Evolutionary conservation across 305 asterid genomes (phyloP).

Genomic region (Fraxinus greggii): DNA sequence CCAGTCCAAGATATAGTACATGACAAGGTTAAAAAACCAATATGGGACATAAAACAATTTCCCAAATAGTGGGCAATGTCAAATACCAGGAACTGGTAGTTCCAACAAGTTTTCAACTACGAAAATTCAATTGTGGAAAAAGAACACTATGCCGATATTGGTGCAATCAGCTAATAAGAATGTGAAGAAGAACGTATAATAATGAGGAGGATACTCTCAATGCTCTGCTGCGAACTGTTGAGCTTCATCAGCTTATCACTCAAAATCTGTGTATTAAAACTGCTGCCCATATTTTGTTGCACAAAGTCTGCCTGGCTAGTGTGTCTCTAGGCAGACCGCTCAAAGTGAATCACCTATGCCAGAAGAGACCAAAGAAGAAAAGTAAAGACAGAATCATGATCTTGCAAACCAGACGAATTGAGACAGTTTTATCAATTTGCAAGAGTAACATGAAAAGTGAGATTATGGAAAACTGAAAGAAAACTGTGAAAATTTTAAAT

Average conservation of each 20-base stretch:
- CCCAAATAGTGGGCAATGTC: neutral
- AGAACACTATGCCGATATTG: neutral
- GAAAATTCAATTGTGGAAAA: neutral
- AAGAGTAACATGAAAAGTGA: neutral
- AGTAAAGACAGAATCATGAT: neutral
- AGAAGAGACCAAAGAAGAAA: neutral
- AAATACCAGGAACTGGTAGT: neutral
- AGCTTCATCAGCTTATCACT: conserved; percentile 87
- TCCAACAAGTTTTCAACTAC: conserved; percentile 2
- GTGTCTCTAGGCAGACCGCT: conserved; percentile 30
- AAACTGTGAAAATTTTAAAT: neutral
- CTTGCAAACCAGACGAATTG: neutral
- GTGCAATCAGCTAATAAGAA: conserved; percentile 13
- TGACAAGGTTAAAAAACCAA: neutral
- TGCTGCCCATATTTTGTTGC: conserved; percentile 63
- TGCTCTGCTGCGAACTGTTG: conserved; percentile 90
- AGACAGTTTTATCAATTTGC: neutral
- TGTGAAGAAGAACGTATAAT: conserved; percentile 13
- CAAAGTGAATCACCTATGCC: neutral
- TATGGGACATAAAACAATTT: neutral
- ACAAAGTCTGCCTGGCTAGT: conserved; percentile 30
- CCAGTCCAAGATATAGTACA: neutral
- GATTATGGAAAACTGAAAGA: neutral
- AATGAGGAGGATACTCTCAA: conserved; percentile 82
- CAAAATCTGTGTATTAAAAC: conserved; percentile 83